These are phyloP conservation scores for Wallacemonas sp. DNA, from an alignment of 208 protist genomes.

Conservation along the genomic window DNA sequence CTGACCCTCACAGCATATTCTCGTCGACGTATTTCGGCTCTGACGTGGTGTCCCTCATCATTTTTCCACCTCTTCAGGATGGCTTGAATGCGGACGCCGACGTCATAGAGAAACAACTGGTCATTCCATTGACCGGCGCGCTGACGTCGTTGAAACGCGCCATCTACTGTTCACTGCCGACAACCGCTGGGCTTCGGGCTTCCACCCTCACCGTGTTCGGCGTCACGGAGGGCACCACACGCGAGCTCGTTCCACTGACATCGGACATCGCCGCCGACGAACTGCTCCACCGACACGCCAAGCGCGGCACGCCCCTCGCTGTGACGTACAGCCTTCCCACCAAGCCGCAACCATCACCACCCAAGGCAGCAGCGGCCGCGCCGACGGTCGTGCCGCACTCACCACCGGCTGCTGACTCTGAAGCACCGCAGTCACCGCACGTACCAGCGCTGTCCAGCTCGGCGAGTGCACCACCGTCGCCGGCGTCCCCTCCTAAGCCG, in stretches of 20 bases:
- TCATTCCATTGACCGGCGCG: constrained; percentile 36
- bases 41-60: constrained; percentile 43
- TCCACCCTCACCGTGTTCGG: constrained; percentile 3
- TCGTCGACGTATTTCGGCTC: constrained; percentile 32
- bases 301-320: constrained; percentile 12
- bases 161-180: constrained; percentile 27
- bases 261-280: constrained; percentile 21
- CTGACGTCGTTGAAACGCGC: constrained; percentile 26
- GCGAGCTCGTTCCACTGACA: constrained; percentile 1
- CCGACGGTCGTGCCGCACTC: no score
- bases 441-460: no score
- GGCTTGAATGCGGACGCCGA: constrained; percentile 1
- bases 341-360: not conserved
- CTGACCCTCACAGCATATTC: constrained; percentile 6
- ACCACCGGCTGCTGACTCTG: no score
- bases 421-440: no score
- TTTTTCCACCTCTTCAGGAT: constrained; percentile 27
- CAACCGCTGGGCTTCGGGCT: not conserved
- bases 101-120: constrained; percentile 42
- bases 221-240: not conserved
- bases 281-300: constrained; percentile 28
- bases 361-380: not conserved
- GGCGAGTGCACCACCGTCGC: no score
- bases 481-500: no score
- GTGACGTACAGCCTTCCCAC: constrained; percentile 24